Evolutionary conservation across 768 basidiomycete species (phyloP).

Genomic region (Leccinum subtestaceum): DNA sequence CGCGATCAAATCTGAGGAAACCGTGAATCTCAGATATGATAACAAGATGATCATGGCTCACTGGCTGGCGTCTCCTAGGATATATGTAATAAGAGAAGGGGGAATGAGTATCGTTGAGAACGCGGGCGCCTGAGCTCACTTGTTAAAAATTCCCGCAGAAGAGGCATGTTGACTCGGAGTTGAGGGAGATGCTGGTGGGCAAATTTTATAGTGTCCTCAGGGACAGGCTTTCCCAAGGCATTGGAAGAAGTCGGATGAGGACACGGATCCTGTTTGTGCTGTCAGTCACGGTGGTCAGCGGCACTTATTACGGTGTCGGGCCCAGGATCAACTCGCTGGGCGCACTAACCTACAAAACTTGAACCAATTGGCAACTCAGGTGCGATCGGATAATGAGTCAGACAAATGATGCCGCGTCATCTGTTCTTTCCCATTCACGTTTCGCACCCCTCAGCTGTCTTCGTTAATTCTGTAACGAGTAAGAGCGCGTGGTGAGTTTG

Average conservation of each 20-base stretch:
- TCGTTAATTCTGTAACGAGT: neutral
- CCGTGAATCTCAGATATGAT: constrained; percentile 4
- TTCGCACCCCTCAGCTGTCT: neutral
- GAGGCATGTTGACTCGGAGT: too few relatives aligned
- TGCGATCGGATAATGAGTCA: neutral
- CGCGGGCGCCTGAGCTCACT: too few relatives aligned
- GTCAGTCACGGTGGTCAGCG: neutral
- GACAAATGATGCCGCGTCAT: neutral
- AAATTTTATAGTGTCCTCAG: neutral
- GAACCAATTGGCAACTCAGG: neutral
- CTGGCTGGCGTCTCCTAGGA: constrained; percentile 27
- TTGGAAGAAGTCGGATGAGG: neutral
- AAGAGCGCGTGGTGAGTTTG: neutral
- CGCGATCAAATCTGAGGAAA: constrained; percentile 56
- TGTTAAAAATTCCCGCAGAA: too few relatives aligned
- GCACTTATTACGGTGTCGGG: neutral
- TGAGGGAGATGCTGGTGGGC: too few relatives aligned
- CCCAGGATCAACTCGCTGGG: neutral
- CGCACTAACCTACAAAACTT: neutral
- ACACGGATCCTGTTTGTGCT: neutral
- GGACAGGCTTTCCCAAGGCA: neutral
- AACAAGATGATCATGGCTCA: constrained; percentile 16
- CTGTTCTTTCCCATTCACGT: neutral
- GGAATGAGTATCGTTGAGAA: constrained; percentile 1
- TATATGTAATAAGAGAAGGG: constrained; percentile 4